These are phyloP conservation scores for Cryptosporidium sp. DNA, from an alignment of 169 alveolate genomes.

Conservation along the genomic window DNA sequence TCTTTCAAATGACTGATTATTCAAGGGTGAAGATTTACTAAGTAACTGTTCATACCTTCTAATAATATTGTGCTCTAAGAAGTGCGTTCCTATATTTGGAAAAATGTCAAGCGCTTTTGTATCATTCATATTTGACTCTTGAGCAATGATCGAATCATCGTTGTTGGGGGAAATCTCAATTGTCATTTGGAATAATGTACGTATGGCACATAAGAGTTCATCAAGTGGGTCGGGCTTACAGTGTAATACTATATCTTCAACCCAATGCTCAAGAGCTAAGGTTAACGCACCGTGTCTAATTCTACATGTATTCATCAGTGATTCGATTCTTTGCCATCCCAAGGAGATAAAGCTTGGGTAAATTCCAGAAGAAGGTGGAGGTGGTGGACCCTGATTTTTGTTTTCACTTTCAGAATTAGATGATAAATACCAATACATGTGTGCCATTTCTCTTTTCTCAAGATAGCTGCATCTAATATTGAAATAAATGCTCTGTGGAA, in stretches of 20 bases:
- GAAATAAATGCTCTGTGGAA: slow-evolving; percentile 82
- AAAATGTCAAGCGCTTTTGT: slow-evolving; percentile 17
- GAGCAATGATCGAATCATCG: not conserved
- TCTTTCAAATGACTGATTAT: slow-evolving; percentile 64
- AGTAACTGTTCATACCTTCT: slow-evolving; percentile 73
- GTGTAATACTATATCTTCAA: slow-evolving; percentile 79
- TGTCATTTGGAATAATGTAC: slow-evolving; percentile 79
- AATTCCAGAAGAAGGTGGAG: slow-evolving; percentile 72
- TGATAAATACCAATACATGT: slow-evolving; percentile 43
- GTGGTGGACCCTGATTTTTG: slow-evolving; percentile 21
- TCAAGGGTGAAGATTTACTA: slow-evolving; percentile 11
- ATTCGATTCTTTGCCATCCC: slow-evolving; percentile 70
- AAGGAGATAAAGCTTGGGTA: slow-evolving; percentile 53
- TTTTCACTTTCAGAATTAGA: slow-evolving; percentile 25
- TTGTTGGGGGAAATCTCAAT: slow-evolving; percentile 73
- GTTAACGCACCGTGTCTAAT: slow-evolving; percentile 64
- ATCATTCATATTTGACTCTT: not conserved
- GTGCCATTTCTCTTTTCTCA: slow-evolving; percentile 77
- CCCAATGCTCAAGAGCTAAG: slow-evolving; percentile 74
- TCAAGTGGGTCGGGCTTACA: slow-evolving; percentile 80
- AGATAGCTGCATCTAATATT: slow-evolving; percentile 80
- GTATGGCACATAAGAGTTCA: slow-evolving; percentile 80
- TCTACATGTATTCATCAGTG: slow-evolving; percentile 66
- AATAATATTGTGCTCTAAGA: slow-evolving; percentile 74
- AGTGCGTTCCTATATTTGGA: slow-evolving; percentile 77